Base-by-base conservation (phyloP, 805 yeast genomes). In the Teunomyces atbi region DNA sequence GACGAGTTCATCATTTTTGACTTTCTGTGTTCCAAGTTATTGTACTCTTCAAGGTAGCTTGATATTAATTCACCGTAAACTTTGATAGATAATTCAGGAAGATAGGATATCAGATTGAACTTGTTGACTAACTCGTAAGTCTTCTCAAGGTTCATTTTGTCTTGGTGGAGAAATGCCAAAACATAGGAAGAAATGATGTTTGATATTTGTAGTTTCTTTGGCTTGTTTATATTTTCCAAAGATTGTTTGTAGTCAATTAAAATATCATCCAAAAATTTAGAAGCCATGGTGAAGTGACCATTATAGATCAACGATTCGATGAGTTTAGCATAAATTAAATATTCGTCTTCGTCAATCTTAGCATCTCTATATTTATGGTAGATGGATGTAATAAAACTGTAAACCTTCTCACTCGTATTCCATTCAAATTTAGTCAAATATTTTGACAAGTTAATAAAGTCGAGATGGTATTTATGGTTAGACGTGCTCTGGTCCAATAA, bases 241-340 rank as follows among this genome's bases (percentile, higher is more conserved):
- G 64, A 62, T 18, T 61, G 55, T 54, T 69, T 71, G 53, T 72
- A 73, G 38, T 78, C 77, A 0, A 69, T 53, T 35, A 84, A 60
- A 5, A 84, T 67, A 34, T 73, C 67, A 57, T 84, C 86, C 54
- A 86, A 64, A 46, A 84, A 74, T 47, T 75, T 69, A 1, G 84
- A 73, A 3, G 89, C 83, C 34, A 75, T 53, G 6, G 69, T 66
- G 30, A 73, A 52, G 51, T 82, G 78, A 34, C 75, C 77, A 37
- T 79, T 77, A 43, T 68, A 65, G 10, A 81, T 71, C 44, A 85
- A 65, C 1, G 83, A 72, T 28, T 80, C 73, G 29, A 84, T 69
- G 47, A 82, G 64, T 36, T 68, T 61, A 1, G 80, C 64, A 56
- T 83, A 84, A 27, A 83, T 73, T 28, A 64, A 60, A 52, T 71